Percentiles rank a stretch among this genome's conserved stretches.
These are phyloP conservation scores for Podospora australis DNA, from an alignment of 495 filamentous ascomycete species.

Conservation along the genomic window DNA sequence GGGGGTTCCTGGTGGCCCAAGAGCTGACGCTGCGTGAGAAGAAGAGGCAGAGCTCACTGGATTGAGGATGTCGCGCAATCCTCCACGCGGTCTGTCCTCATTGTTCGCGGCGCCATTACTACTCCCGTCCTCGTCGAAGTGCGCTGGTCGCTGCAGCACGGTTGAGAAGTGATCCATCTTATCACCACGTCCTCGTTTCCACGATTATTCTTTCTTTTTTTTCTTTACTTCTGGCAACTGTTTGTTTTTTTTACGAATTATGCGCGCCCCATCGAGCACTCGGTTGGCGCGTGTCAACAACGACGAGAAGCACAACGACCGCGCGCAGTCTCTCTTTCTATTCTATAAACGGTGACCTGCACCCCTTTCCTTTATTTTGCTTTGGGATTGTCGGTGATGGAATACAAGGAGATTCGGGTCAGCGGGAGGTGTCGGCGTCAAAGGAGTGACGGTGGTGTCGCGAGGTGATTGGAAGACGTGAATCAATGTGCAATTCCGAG, in stretches of 20 bases:
- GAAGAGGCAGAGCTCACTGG: slow-evolving; percentile 27
- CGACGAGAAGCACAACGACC: slow-evolving; percentile 5
- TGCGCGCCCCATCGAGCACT: slow-evolving; percentile 24
- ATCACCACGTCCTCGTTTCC: too few relatives aligned
- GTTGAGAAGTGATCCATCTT: slow-evolving; percentile 40
- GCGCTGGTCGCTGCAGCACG: slow-evolving; percentile 38
- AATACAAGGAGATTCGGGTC: too few relatives aligned
- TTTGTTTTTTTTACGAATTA: slow-evolving; percentile 24
- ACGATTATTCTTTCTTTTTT: slow-evolving; percentile 3
- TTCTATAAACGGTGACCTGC: background rate
- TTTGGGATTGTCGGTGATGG: background rate
- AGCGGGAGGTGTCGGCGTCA: too few relatives aligned
- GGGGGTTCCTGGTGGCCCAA: slow-evolving; percentile 13
- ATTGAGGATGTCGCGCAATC: slow-evolving; percentile 35
- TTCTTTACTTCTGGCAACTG: too few relatives aligned
- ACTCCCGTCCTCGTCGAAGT: slow-evolving; percentile 34
- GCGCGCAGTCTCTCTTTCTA: background rate
- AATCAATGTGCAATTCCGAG: too few relatives aligned
- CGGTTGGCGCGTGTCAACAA: slow-evolving; percentile 12
- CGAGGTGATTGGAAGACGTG: too few relatives aligned
- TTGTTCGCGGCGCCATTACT: slow-evolving; percentile 23
- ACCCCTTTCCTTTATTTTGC: background rate
- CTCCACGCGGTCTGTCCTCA: slow-evolving; percentile 25
- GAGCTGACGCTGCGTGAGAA: slow-evolving; percentile 12
- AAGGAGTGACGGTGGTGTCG: too few relatives aligned